These are phyloP conservation scores for Yamadazyma insecticola DNA, from an alignment of 805 yeast species.

Conservation along the genomic window DNA sequence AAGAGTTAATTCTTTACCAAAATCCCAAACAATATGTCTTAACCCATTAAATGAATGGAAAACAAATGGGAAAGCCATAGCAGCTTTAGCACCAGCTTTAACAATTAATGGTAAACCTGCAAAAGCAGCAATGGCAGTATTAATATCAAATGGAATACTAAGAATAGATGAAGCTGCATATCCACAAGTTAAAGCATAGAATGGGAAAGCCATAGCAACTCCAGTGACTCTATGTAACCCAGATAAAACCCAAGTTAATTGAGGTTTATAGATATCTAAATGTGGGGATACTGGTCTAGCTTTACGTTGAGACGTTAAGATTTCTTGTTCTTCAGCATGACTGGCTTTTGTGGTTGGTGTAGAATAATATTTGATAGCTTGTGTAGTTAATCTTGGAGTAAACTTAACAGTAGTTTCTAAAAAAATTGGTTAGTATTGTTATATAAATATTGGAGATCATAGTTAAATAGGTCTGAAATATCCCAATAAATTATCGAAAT, in stretches of 20 bases:
- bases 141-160: conserved; percentile 53
- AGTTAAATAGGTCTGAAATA: too few relatives aligned
- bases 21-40: conserved; percentile 94
- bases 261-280: conserved; percentile 84
- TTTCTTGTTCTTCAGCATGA: conserved; percentile 57
- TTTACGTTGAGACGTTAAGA: conserved; percentile 75
- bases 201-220: conserved; percentile 70
- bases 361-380: too few relatives aligned
- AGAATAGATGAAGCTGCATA: conserved; percentile 65
- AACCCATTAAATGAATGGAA: conserved; percentile 85
- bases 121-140: conserved; percentile 48
- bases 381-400: not conserved
- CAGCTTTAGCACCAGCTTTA: conserved; percentile 62
- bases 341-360: conserved; percentile 46
- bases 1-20: conserved; percentile 71
- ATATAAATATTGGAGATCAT: too few relatives aligned
- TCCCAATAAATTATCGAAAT: too few relatives aligned
- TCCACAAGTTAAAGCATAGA: conserved; percentile 71
- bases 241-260: conserved; percentile 79
- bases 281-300: conserved; percentile 92
- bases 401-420: too few relatives aligned
- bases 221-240: conserved; percentile 85
- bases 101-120: conserved; percentile 61
- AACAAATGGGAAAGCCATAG: conserved; percentile 76
- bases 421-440: too few relatives aligned